These are phyloP conservation scores for Epichloe uncinata DNA, from an alignment of 2,329 filamentous ascomycete species.

Conservation along the genomic window DNA sequence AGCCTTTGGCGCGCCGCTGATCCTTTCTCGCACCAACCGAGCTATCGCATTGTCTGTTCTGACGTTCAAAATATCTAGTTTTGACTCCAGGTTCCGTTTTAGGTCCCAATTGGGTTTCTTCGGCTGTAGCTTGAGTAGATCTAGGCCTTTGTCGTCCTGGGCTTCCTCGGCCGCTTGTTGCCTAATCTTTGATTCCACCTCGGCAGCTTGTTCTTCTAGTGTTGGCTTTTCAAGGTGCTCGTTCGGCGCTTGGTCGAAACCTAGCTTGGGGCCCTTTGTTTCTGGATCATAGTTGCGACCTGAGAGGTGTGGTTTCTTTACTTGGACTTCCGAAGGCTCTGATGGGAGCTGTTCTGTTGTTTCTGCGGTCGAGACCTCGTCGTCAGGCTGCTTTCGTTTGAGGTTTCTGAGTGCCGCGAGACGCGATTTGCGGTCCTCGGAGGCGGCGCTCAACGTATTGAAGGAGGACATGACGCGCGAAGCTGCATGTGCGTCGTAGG, in stretches of 20 bases:
- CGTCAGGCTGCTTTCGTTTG: constrained; percentile 72
- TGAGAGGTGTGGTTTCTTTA: constrained; percentile 60
- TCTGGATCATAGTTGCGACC: constrained; percentile 87
- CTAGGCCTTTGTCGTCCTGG: constrained; percentile 63
- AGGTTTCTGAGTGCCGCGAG: constrained; percentile 88
- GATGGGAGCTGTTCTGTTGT: constrained; percentile 26
- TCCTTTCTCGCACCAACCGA: constrained; percentile 67
- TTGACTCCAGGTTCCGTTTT: constrained; percentile 76
- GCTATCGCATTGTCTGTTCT: constrained; percentile 92
- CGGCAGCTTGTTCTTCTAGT: constrained; percentile 67
- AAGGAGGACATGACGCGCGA: constrained; percentile 31
- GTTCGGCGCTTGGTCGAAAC: constrained; percentile 73
- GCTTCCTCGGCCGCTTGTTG: constrained; percentile 57
- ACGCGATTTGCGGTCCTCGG: constrained; percentile 86
- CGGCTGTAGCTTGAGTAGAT: constrained; percentile 89
- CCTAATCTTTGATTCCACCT: constrained; percentile 55
- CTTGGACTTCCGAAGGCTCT: constrained; percentile 25
- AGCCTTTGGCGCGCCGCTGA: constrained; percentile 51
- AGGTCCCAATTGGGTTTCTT: constrained; percentile 99
- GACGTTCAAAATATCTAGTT: constrained; percentile 71
- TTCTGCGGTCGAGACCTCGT: constrained; percentile 42
- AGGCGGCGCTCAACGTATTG: constrained; percentile 59
- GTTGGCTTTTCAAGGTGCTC: constrained; percentile 49
- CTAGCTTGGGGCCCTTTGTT: constrained; percentile 76
- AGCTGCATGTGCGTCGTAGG: neutral